These are phyloP conservation scores for Paraphaeosphaeria minitans DNA, from an alignment of 2,329 filamentous ascomycete species.

Conservation along the genomic window DNA sequence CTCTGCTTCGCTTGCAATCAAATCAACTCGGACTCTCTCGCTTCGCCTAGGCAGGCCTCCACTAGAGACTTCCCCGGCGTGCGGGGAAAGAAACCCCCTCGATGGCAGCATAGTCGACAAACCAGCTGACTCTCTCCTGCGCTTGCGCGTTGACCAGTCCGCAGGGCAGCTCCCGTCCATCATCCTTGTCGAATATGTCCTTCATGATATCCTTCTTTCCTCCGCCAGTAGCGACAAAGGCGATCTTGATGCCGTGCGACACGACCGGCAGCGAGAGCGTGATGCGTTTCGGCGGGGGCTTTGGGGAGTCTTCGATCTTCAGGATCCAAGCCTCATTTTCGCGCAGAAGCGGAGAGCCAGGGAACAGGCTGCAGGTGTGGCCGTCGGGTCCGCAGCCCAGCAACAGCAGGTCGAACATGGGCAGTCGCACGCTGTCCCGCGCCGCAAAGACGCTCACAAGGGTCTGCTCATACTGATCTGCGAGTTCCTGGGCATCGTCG, in stretches of 20 bases:
- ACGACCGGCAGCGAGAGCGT: conserved; percentile 92
- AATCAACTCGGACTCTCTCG: neutral
- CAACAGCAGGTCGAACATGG: conserved; percentile 92
- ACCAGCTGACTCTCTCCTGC: conserved; percentile 92
- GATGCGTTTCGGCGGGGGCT: conserved; percentile 88
- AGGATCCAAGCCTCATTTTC: conserved; percentile 92
- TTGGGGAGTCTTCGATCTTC: conserved; percentile 89
- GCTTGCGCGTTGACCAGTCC: conserved; percentile 83
- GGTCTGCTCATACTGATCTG: conserved; percentile 89
- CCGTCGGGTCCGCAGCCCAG: conserved; percentile 95
- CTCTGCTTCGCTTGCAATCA: neutral
- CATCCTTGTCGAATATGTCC: conserved; percentile 83
- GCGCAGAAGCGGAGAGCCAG: conserved; percentile 81
- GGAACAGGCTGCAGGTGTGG: conserved; percentile 96
- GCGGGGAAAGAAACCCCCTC: conserved; percentile 82
- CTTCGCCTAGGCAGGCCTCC: neutral
- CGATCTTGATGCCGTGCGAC: conserved; percentile 82
- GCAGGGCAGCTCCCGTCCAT: conserved; percentile 76
- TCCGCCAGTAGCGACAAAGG: conserved; percentile 86
- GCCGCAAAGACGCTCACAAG: conserved; percentile 86
- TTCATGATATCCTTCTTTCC: conserved; percentile 93
- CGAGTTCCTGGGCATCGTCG: conserved; percentile 85
- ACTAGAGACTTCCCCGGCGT: conserved; percentile 68
- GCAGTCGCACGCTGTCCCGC: conserved; percentile 90
- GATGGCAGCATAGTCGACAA: conserved; percentile 84